These are phyloP conservation scores for Botrytis pseudocinerea DNA, from an alignment of 2,329 filamentous ascomycete species.

Conservation along the genomic window DNA sequence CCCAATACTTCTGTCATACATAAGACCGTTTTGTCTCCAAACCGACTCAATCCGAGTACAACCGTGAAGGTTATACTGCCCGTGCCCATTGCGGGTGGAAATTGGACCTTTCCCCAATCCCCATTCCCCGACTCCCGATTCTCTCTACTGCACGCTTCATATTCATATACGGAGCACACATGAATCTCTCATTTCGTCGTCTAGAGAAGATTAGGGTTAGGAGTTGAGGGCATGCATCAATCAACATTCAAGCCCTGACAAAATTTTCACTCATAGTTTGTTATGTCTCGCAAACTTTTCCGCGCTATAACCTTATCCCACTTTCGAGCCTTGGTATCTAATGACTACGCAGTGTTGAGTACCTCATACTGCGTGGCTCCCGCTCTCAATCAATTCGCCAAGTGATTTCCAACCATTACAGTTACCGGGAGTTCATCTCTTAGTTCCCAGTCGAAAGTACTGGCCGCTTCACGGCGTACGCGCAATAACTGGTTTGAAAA, in stretches of 20 bases:
- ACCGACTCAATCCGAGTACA: neutral
- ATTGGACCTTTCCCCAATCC: neutral
- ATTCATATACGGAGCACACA: neutral
- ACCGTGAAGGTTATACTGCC: neutral
- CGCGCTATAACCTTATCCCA: constrained; percentile 9
- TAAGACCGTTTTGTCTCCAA: neutral
- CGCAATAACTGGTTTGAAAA: neutral
- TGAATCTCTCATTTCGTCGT: too few relatives aligned
- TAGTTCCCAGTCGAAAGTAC: neutral
- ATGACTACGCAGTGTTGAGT: neutral
- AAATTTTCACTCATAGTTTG: neutral
- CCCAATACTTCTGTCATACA: neutral
- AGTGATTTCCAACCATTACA: neutral
- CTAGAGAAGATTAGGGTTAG: neutral
- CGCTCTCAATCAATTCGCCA: neutral
- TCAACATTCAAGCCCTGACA: neutral
- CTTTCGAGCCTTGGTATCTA: neutral
- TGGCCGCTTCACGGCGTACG: neutral
- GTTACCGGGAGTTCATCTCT: neutral
- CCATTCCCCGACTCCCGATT: neutral
- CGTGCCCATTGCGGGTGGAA: neutral
- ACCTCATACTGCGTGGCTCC: neutral
- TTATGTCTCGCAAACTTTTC: neutral
- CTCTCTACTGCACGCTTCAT: neutral
- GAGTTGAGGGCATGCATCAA: neutral